Evolutionary conservation across 139 green algal genomes (phyloP).

Genomic region (Closterium sp.): DNA sequence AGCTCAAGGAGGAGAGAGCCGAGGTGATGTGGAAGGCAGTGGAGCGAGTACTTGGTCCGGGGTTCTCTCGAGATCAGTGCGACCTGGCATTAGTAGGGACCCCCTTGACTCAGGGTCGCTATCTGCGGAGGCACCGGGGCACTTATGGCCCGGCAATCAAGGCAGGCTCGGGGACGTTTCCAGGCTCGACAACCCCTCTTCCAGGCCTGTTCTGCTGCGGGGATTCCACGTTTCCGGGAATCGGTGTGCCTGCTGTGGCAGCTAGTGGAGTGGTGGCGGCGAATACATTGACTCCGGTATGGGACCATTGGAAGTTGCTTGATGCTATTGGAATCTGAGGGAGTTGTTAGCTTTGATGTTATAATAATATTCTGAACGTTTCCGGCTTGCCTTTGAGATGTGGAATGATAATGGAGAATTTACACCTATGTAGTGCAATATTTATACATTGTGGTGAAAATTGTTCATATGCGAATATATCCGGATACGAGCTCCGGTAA

Average conservation of each 20-base stretch:
- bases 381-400: too few species aligned
- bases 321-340: conserved; percentile 43
- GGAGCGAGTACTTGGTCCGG: conserved; percentile 58
- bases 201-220: conserved; percentile 66
- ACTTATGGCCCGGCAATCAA: conserved; percentile 71
- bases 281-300: conserved; percentile 73
- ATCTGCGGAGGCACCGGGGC: conserved; percentile 75
- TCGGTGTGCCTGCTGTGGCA: conserved; percentile 76
- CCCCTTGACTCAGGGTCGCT: conserved; percentile 88
- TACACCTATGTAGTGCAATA: too few species aligned
- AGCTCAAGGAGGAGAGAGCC: conserved; percentile 80
- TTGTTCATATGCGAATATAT: too few species aligned
- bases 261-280: conserved; percentile 52
- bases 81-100: conserved; percentile 83
- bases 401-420: too few species aligned
- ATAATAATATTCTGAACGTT: background rate
- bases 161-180: conserved; percentile 50
- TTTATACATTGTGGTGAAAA: too few species aligned
- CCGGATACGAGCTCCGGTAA: too few species aligned
- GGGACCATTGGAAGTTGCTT: conserved; percentile 71
- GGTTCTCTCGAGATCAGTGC: conserved; percentile 32
- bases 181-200: conserved; percentile 74
- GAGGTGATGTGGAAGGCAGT: conserved; percentile 83
- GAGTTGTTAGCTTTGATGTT: too few species aligned
- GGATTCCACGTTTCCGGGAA: conserved; percentile 84